phyloP scores from a whole-genome alignment of 202 grass and related monocot genomes.

The Setaria viridis region DNA sequence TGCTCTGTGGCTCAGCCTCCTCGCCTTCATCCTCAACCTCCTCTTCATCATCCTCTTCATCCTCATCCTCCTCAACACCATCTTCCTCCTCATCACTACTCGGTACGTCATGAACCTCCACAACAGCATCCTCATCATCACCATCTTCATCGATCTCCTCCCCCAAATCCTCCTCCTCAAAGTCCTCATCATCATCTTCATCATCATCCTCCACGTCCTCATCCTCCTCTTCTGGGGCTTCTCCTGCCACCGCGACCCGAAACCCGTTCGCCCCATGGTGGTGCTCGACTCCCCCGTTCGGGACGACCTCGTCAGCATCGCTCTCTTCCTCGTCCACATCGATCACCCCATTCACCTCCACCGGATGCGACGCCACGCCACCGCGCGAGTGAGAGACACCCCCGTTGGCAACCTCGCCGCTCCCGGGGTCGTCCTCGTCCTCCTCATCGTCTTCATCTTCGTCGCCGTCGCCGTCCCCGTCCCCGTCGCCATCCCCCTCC shows the following conservation, averaged over 20 bases:
- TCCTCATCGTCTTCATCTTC: slow-evolving; percentile 75
- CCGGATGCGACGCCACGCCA: slow-evolving; percentile 32
- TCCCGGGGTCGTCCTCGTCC: slow-evolving; percentile 74
- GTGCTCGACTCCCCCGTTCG: slow-evolving; percentile 47
- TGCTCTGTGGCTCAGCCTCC: slow-evolving; percentile 64
- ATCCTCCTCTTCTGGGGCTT: slow-evolving; percentile 59
- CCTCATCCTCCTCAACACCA: slow-evolving; percentile 48
- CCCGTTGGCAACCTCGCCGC: slow-evolving; percentile 82
- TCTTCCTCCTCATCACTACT: slow-evolving; percentile 74
- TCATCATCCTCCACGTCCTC: slow-evolving; percentile 72
- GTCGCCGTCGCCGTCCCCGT: slow-evolving; percentile 62
- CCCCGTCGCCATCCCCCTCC: slow-evolving; percentile 51
- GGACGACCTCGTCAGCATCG: slow-evolving; percentile 83
- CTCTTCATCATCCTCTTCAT: slow-evolving; percentile 62
- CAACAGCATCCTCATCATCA: slow-evolving; percentile 72
- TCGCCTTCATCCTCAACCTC: slow-evolving; percentile 71
- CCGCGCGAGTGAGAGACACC: slow-evolving; percentile 35
- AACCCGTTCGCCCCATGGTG: slow-evolving; percentile 73
- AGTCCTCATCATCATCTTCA: slow-evolving; percentile 66
- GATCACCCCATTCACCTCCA: slow-evolving; percentile 64
- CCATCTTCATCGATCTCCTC: slow-evolving; percentile 88
- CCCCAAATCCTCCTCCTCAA: slow-evolving; percentile 69
- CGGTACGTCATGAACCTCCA: slow-evolving; percentile 71
- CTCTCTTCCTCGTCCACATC: slow-evolving; percentile 96
- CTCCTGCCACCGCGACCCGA: slow-evolving; percentile 56